A percentile compares a stretch with the other conserved stretches of the same genome.
These are phyloP conservation scores for Podospora bellae-mahoneyi DNA, from an alignment of 495 filamentous ascomycete species.

Conservation along the genomic window DNA sequence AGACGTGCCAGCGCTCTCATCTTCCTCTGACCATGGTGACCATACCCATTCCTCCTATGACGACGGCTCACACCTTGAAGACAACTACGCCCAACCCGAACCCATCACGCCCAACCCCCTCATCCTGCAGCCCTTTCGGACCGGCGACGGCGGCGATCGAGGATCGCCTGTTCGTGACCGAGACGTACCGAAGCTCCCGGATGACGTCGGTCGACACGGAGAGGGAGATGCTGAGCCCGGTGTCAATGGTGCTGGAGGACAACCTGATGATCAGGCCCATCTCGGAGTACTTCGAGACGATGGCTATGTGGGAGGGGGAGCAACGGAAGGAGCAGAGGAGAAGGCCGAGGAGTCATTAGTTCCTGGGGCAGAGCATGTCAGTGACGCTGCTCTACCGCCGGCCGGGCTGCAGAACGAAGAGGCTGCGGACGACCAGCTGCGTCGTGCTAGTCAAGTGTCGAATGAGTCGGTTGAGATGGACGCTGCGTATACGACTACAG, in stretches of 20 bases:
- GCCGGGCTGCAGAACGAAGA: not conserved
- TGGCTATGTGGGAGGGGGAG: not conserved
- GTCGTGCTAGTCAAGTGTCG: constrained; percentile 18
- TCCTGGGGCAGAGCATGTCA: not conserved
- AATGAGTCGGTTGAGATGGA: constrained; percentile 10
- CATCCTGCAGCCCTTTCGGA: constrained; percentile 8
- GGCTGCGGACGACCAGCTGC: not conserved
- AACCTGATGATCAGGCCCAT: constrained; percentile 3
- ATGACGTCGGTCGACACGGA: not conserved
- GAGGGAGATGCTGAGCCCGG: constrained; percentile 6
- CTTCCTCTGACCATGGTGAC: not conserved
- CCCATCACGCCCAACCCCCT: not conserved
- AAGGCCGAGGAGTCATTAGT: not conserved
- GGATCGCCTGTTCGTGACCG: constrained; percentile 8
- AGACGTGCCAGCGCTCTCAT: not conserved
- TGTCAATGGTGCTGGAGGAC: constrained; percentile 4
- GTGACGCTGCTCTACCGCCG: not conserved
- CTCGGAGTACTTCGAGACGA: constrained; percentile 1
- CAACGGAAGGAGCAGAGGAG: not conserved
- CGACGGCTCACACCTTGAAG: not conserved
- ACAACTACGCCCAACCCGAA: not conserved
- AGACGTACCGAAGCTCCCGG: constrained; percentile 7
- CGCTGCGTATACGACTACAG: constrained; percentile 24
- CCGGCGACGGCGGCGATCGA: not conserved
- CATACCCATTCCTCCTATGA: not conserved